Conservation (phyloP, 176 grass and related monocot species). For the Juncus inflexus region DNA sequence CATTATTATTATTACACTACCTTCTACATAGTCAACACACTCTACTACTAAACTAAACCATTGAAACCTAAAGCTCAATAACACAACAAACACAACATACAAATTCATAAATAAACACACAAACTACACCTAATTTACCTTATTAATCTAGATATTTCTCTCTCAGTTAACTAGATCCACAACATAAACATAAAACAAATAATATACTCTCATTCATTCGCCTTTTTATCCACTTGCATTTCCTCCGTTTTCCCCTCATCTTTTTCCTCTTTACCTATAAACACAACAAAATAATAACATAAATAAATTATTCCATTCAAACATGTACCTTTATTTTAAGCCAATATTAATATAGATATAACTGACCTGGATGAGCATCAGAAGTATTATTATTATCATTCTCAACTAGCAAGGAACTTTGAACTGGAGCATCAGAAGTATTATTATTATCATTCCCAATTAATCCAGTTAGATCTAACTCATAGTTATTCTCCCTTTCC, state of each 20-base stretch:
- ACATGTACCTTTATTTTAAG: too few relatives aligned
- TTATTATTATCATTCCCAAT: slow-evolving; percentile 28
- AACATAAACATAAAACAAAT: neutral
- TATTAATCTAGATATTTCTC: slow-evolving; percentile 11
- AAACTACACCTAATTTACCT: neutral
- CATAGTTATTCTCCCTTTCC: slow-evolving; percentile 23
- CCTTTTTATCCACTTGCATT: slow-evolving; percentile 2
- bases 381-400: slow-evolving; percentile 8
- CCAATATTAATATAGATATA: neutral
- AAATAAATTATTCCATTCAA: neutral
- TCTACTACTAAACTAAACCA: too few relatives aligned
- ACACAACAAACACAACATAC: too few relatives aligned
- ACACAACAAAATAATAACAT: neutral
- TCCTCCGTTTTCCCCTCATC: neutral
- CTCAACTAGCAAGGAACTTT: neutral
- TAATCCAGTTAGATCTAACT: slow-evolving; percentile 29
- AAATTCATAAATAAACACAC: slow-evolving; percentile 11
- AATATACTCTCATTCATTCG: neutral
- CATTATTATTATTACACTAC: too few relatives aligned
- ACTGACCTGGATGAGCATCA: slow-evolving; percentile 17
- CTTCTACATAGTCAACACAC: too few relatives aligned
- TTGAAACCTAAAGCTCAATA: too few relatives aligned
- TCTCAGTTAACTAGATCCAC: neutral
- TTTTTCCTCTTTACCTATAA: slow-evolving; percentile 17
- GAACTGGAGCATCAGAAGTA: neutral